A percentile compares a stretch with the other conserved stretches of the same genome.
Evolutionary conservation across 257 asterid genomes (phyloP).

Genomic region (Echites panduratus): DNA sequence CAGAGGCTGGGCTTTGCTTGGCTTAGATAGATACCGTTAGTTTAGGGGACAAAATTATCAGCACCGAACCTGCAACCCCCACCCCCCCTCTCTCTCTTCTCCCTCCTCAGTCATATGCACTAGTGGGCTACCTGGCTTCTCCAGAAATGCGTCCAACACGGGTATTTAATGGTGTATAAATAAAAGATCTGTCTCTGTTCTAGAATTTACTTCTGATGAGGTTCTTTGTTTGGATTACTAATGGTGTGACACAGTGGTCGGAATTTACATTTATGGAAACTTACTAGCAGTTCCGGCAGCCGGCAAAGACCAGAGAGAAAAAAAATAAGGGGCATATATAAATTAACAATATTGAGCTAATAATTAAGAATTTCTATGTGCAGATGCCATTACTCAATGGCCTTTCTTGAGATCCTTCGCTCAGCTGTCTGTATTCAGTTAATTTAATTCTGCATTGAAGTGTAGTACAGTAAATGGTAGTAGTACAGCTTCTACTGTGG

Average conservation of each 20-base stretch:
- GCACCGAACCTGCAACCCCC: constrained; percentile 12
- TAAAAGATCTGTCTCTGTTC: too few species aligned
- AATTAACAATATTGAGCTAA: background rate
- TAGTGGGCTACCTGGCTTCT: background rate
- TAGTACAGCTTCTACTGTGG: background rate
- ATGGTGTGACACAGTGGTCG: background rate
- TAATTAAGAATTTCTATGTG: background rate
- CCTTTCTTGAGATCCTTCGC: background rate
- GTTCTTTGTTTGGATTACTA: background rate
- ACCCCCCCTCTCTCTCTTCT: background rate
- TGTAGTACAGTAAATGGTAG: background rate
- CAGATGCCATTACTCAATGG: background rate
- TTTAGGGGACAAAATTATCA: constrained; percentile 33
- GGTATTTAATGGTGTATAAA: background rate
- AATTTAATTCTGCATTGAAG: background rate
- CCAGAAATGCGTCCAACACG: constrained; percentile 8
- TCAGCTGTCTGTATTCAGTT: background rate
- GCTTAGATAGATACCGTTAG: constrained; percentile 9
- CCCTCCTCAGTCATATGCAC: background rate
- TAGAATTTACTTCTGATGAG: too few species aligned
- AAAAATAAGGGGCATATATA: too few species aligned
- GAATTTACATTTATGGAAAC: background rate
- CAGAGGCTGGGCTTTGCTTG: background rate
- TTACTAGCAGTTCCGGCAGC: background rate
- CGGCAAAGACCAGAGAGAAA: background rate